Percentiles rank a stretch among this genome's conserved stretches.
These are phyloP conservation scores for Fusarium duplospermum DNA, from an alignment of 2,329 filamentous ascomycete species.

Conservation along the genomic window DNA sequence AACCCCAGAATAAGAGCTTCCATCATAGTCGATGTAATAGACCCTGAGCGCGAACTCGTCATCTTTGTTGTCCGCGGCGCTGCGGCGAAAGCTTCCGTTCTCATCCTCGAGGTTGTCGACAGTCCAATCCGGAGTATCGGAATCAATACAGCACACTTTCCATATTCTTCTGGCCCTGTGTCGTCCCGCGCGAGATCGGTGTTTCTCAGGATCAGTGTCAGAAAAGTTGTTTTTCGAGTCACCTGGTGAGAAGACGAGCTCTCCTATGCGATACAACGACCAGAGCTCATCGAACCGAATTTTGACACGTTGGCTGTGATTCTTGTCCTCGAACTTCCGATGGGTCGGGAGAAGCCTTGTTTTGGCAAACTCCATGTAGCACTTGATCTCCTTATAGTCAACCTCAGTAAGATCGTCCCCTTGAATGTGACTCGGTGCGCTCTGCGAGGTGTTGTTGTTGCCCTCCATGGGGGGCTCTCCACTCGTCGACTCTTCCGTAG, in stretches of 20 bases:
- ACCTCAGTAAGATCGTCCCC: not conserved
- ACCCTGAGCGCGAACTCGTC: not conserved
- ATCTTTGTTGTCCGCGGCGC: not conserved
- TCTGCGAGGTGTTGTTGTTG: not conserved
- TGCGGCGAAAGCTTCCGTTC: not conserved
- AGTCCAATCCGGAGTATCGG: not conserved
- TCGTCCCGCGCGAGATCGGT: not conserved
- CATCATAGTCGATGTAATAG: constrained; percentile 1
- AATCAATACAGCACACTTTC: not conserved
- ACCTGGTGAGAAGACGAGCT: not conserved
- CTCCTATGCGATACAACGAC: not conserved
- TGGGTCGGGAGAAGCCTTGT: not conserved
- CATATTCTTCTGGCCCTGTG: not conserved
- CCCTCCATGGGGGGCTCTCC: not conserved
- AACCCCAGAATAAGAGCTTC: not conserved
- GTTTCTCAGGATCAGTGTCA: not conserved
- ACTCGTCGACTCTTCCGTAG: not conserved
- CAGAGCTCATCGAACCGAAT: not conserved
- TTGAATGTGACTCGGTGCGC: not conserved
- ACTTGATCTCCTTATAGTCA: not conserved
- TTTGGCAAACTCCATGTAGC: not conserved
- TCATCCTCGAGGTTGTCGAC: not conserved
- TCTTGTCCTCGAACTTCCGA: not conserved
- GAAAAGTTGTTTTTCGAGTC: not conserved
- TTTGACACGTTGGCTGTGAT: not conserved